Conservation (phyloP, 495 filamentous ascomycete genomes). For the Penicillium bialowiezense region DNA sequence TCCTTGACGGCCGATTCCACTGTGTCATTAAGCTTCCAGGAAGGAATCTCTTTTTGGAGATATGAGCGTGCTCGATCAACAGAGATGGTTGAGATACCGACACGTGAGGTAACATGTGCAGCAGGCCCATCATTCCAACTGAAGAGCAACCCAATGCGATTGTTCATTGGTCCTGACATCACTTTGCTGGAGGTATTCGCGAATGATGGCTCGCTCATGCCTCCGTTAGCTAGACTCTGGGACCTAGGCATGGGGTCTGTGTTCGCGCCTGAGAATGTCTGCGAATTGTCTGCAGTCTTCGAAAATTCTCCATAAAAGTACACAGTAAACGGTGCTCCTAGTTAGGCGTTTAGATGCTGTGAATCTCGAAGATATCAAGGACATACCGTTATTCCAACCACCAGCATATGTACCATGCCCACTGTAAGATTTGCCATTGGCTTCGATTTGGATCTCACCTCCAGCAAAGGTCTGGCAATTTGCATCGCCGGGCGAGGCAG, state of each 20-base stretch:
- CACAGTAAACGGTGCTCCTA: slow-evolving; percentile 58
- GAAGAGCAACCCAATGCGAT: slow-evolving; percentile 35
- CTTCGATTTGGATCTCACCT: slow-evolving; percentile 52
- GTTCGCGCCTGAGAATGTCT: slow-evolving; percentile 53
- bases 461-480: slow-evolving; percentile 60
- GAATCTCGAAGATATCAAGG: not conserved
- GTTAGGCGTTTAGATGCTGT: slow-evolving; percentile 14
- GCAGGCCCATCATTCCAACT: slow-evolving; percentile 27
- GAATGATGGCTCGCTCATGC: slow-evolving; percentile 21
- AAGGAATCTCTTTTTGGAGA: slow-evolving; percentile 59
- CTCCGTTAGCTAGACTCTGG: slow-evolving; percentile 29
- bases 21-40: slow-evolving; percentile 43
- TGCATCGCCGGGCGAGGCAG: slow-evolving; percentile 53
- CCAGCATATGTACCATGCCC: slow-evolving; percentile 61
- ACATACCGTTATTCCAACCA: slow-evolving; percentile 55
- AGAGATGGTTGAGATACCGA: slow-evolving; percentile 57
- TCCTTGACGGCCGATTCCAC: slow-evolving; percentile 48
- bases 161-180: slow-evolving; percentile 34
- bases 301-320: slow-evolving; percentile 66
- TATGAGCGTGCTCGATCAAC: slow-evolving; percentile 35
- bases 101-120: slow-evolving; percentile 50
- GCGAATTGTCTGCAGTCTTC: slow-evolving; percentile 30
- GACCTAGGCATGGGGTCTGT: slow-evolving; percentile 35
- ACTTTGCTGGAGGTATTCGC: slow-evolving; percentile 23
- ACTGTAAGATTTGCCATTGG: slow-evolving; percentile 47